phyloP scores from a whole-genome alignment of 1,284 basidiomycete genomes.

The Melanopsichium pennsylvanicum region DNA sequence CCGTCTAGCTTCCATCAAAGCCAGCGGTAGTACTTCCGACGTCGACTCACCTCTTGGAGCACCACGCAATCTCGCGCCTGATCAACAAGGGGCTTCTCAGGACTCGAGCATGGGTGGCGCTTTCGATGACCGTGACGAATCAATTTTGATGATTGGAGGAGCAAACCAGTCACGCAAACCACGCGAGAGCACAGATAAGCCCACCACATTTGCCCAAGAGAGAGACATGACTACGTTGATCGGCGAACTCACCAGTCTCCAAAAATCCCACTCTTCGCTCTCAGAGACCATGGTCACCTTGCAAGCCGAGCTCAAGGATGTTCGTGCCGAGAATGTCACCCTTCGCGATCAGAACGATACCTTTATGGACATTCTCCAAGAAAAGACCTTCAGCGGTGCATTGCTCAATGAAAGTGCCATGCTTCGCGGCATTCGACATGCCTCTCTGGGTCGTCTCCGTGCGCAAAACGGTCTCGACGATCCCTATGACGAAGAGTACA shows the following conservation, averaged over 20 bases:
- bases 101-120: background rate
- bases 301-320: conserved; percentile 49
- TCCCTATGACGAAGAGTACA: conserved; percentile 37
- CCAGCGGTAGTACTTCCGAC: conserved; percentile 2
- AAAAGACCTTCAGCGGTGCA: conserved; percentile 57
- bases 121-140: background rate
- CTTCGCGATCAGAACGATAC: conserved; percentile 55
- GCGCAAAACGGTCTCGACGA: conserved; percentile 21
- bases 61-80: background rate
- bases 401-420: conserved; percentile 53
- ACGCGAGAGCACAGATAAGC: background rate
- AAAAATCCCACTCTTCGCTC: conserved; percentile 43
- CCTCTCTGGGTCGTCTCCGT: conserved; percentile 19
- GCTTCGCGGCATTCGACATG: conserved; percentile 35
- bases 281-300: conserved; percentile 41
- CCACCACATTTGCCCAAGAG: conserved; percentile 25
- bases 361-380: conserved; percentile 54
- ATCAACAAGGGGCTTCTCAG: background rate
- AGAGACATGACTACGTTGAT: conserved; percentile 19
- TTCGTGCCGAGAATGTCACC: conserved; percentile 36
- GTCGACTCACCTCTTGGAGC: background rate
- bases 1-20: conserved; percentile 36
- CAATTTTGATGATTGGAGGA: background rate
- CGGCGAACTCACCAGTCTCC: conserved; percentile 35
- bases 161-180: background rate